Conservation (phyloP, 2,329 filamentous ascomycete species). For the Scleromitrula shiraiana region DNA sequence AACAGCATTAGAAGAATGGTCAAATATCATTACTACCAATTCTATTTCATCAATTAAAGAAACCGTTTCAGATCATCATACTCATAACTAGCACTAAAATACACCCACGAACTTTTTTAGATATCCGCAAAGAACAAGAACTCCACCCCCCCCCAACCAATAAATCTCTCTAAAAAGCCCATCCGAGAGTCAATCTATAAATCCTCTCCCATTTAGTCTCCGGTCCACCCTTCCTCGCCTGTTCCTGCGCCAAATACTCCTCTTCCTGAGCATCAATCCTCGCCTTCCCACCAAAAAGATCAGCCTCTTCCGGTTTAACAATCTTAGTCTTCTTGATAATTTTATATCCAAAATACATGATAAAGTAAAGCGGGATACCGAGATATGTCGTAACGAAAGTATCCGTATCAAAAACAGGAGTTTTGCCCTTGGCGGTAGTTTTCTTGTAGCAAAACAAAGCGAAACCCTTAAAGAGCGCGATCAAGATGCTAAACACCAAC, state of each 20-base stretch:
- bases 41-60: no score
- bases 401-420: slow-evolving; percentile 51
- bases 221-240: slow-evolving; percentile 11
- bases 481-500: slow-evolving; percentile 62
- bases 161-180: slow-evolving; percentile 3
- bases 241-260: slow-evolving; percentile 22
- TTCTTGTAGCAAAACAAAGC: slow-evolving; percentile 48
- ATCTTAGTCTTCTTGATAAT: slow-evolving; percentile 35
- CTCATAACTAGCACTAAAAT: background rate
- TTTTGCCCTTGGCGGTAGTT: slow-evolving; percentile 34
- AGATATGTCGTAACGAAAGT: slow-evolving; percentile 58
- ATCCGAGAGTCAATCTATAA: slow-evolving; percentile 12
- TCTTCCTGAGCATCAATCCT: slow-evolving; percentile 53
- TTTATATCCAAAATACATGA: slow-evolving; percentile 51
- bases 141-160: background rate
- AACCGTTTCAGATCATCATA: no score
- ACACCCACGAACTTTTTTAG: background rate
- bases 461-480: slow-evolving; percentile 79
- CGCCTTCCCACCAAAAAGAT: slow-evolving; percentile 51
- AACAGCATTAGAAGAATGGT: no score
- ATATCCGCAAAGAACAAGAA: background rate
- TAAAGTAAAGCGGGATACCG: slow-evolving; percentile 55
- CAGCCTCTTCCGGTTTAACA: slow-evolving; percentile 42
- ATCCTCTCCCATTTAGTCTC: slow-evolving; percentile 11
- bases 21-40: no score